Percentiles rank a stretch among this genome's conserved stretches.
Conservation (phyloP, 805 yeast genomes). For the Candida corydali region DNA sequence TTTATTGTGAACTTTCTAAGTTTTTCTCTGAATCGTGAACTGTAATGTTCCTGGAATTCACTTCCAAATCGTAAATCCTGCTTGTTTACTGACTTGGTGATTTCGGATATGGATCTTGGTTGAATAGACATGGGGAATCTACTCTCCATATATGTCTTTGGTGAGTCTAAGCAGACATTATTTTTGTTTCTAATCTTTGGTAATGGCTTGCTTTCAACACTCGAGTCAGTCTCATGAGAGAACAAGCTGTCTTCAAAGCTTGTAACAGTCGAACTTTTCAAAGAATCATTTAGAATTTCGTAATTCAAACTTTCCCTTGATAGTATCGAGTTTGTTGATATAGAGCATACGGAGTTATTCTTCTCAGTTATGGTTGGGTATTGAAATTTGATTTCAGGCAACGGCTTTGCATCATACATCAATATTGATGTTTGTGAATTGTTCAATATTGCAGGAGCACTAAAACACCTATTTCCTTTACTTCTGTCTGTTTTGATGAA, state of each 20-base stretch:
- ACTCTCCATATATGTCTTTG: conserved; percentile 17
- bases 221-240: neutral
- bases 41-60: too few relatives aligned
- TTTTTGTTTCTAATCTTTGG: conserved; percentile 15
- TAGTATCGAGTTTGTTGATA: conserved; percentile 1
- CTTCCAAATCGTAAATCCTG: too few relatives aligned
- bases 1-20: too few relatives aligned
- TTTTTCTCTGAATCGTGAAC: too few relatives aligned
- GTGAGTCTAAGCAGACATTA: conserved; percentile 23
- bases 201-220: neutral
- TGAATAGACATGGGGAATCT: conserved; percentile 5
- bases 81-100: neutral
- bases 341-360: neutral
- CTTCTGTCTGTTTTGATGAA: conserved; percentile 9
- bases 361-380: neutral
- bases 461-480: conserved; percentile 2
- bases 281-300: neutral
- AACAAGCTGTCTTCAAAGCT: conserved; percentile 12
- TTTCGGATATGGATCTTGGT: conserved; percentile 1
- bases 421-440: neutral
- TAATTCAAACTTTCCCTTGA: conserved; percentile 1
- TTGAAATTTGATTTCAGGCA: neutral
- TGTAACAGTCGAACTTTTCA: conserved; percentile 1
- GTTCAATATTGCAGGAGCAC: conserved; percentile 3
- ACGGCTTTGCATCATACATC: neutral